A percentile compares a stretch with the other conserved stretches of the same genome.
These are phyloP conservation scores for Suhomyces emberorum DNA, from an alignment of 805 yeast genomes.

Conservation along the genomic window DNA sequence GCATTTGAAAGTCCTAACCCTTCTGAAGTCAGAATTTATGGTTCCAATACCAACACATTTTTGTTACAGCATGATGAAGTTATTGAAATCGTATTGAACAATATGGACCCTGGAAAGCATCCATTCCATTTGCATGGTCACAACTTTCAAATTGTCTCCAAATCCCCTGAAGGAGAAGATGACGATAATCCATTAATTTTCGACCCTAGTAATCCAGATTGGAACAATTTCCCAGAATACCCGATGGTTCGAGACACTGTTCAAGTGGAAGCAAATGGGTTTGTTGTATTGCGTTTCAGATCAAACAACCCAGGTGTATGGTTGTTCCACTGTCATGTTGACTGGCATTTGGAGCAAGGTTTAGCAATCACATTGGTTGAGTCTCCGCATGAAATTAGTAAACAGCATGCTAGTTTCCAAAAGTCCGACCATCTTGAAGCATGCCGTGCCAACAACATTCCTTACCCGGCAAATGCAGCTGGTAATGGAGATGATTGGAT, in stretches of 20 bases:
- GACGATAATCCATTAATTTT: slow-evolving; percentile 51
- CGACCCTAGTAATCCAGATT: slow-evolving; percentile 40
- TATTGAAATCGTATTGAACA: slow-evolving; percentile 74
- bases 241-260: slow-evolving; percentile 74
- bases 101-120: slow-evolving; percentile 75
- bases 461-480: slow-evolving; percentile 70
- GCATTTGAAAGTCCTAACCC: slow-evolving; percentile 57
- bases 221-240: slow-evolving; percentile 47
- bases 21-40: slow-evolving; percentile 61
- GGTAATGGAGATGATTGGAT: slow-evolving; percentile 54
- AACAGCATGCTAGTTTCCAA: slow-evolving; percentile 2
- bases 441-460: slow-evolving; percentile 47
- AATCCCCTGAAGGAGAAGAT: slow-evolving; percentile 51
- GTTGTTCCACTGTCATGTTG: slow-evolving; percentile 91
- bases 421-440: slow-evolving; percentile 43
- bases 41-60: slow-evolving; percentile 63
- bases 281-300: slow-evolving; percentile 64
- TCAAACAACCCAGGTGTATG: slow-evolving; percentile 93
- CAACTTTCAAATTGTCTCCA: slow-evolving; percentile 57
- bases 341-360: slow-evolving; percentile 84
- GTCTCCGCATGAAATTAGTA: slow-evolving; percentile 56
- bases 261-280: slow-evolving; percentile 63
- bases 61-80: slow-evolving; percentile 59
- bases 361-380: slow-evolving; percentile 69
- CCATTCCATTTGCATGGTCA: slow-evolving; percentile 82